Evolutionary conservation across 352 stramenopile species (phyloP), one percentile per base, ranked within the genome.

Genomic region (Globisporangium cystogenes): DNA sequence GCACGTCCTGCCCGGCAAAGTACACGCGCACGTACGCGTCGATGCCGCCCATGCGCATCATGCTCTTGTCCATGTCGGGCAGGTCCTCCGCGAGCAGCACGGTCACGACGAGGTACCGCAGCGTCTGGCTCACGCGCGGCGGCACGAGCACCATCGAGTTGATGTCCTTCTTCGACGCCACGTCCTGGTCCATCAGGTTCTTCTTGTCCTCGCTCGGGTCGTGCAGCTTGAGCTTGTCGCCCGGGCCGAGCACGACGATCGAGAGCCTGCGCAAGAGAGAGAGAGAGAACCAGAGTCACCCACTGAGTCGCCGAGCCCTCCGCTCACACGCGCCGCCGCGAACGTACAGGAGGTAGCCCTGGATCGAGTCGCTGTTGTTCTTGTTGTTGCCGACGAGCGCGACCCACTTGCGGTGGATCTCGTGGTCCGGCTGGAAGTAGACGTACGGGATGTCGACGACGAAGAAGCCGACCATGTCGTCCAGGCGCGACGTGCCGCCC

Each of bases 341-440:
- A n/a, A 78, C 70, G 55, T 68, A 83, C 74, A 86, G 59, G 2
- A 96, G 69, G 54, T 96, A 97, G n/a, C 90, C 90, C 70, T 96
- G 84, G 31, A 96, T 89, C 18, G 59, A 76, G 62, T 96, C 86
- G 24, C 81, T 88, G 46, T 87, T 84, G 53, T 76, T 85, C 52
- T 88, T 76, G 3, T 63, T 68, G 48, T 59, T 79, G 4, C 76
- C 86, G 11, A 96, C 80, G n/a, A 97, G 57, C 21, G 83, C 84
- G 31, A 97, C 85, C 90, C 90, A 97, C 43, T 93, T 82, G 29
- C 84, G 78, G 55, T 96, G 82, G 24, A 96, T 61, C 62, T 96
- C 83, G 63, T 97, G 90, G 42, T 95, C 70, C 14, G 72, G 68
- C 29, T 82, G 74, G 55, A 87, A 90, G 68, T 97, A 92, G 10